Base-by-base conservation (phyloP, 768 basidiomycete species). In the Chlorophyllum brunneum region DNA sequence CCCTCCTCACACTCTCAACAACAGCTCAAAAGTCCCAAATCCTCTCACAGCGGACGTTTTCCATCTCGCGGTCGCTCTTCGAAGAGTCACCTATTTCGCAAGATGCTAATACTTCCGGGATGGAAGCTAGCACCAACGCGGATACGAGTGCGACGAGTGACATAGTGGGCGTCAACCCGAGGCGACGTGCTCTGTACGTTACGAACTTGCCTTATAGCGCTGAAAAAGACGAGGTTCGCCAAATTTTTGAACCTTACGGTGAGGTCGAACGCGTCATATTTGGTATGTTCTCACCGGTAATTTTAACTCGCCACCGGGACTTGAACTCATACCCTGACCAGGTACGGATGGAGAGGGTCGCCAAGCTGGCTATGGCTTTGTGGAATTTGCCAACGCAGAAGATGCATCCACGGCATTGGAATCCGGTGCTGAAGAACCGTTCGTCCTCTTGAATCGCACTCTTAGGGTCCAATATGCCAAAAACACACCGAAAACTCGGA, bases 191-290 rank as follows among this genome's bases (percentile, higher is more conserved):
- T 2, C 58, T 83, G 44, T 82, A 65, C 38, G 57, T 81, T 27
- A 76, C 71, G 7, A 83, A 83, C 56, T n/a, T 83, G n/a, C 78
- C 81, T 43, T 87, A 67, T 61, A 66, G 59, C 15, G 58, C 66
- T 33, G 71, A 69, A 1, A 74, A 71, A 54, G 63, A 61, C 18
- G 69, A 80, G 39, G 42, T 83, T 9, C 51, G 63, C 34, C 68
- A 72, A 3, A 65, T 68, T 15, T 76, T 81, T 57, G 62, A 59
- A 18, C 61, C 67, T 22, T 81, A 75, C 58, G 82, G 81, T 6
- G 52, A 63, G 18, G 54, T 82, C 34, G 51, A 51, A 31, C 56
- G 51, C 11, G 58, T 81, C 37, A 63, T 63, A 30, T 42, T 83
- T 38, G 62, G 80, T 79, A 54, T 39, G 79, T 72, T 13, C 37